Conservation (phyloP, 306 rosid species). For the Sindora glabra region DNA sequence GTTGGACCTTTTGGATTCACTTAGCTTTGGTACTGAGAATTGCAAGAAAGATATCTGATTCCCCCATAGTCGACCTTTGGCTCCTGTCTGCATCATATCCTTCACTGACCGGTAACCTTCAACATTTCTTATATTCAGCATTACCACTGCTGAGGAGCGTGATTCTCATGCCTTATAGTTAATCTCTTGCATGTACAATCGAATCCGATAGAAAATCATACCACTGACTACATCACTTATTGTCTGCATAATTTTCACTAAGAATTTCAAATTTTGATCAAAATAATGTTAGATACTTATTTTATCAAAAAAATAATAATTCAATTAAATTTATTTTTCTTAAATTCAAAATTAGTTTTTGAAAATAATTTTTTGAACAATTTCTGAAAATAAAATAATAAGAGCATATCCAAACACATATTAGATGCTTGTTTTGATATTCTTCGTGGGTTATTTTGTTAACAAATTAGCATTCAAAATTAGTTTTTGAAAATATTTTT, state of each 20-base stretch:
- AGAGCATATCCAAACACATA: too few species aligned
- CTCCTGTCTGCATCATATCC: constrained; percentile 36
- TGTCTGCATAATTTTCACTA: constrained; percentile 21
- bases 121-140: constrained; percentile 47
- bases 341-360: too few species aligned
- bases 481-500: too few species aligned
- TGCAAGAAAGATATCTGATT: constrained; percentile 36
- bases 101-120: constrained; percentile 31
- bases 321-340: too few species aligned
- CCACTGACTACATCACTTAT: constrained; percentile 46
- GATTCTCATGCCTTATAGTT: constrained; percentile 15
- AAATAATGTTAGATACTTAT: too few species aligned
- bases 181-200: constrained; percentile 50
- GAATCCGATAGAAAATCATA: constrained; percentile 29
- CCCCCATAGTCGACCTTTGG: constrained; percentile 42
- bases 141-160: constrained; percentile 35
- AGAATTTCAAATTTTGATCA: background rate
- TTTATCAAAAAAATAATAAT: too few species aligned
- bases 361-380: too few species aligned
- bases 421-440: too few species aligned
- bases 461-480: too few species aligned
- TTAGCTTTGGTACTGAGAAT: constrained; percentile 37
- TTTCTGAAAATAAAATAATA: too few species aligned
- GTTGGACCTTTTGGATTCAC: constrained; percentile 10
- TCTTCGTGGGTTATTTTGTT: too few species aligned